phyloP scores from a whole-genome alignment of 176 grass and related monocot genomes.

The Pontederia paniculata region DNA sequence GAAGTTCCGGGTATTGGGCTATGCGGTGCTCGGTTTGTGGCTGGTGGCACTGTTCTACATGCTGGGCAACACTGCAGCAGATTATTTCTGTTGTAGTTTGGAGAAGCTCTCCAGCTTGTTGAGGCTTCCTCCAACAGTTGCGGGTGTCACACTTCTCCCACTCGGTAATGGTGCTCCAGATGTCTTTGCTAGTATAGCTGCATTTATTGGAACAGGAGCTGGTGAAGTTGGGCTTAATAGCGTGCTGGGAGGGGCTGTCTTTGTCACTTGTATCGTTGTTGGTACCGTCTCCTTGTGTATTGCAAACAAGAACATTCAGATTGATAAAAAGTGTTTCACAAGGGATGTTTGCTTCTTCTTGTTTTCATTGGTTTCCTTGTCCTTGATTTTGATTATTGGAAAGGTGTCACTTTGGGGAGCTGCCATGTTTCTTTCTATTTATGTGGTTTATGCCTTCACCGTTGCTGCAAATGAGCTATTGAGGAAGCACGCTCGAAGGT shows the following conservation, averaged over 20 bases:
- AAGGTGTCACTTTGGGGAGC: conserved; percentile 90
- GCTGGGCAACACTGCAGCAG: conserved; percentile 86
- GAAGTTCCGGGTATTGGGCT: conserved; percentile 56
- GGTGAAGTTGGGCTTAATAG: conserved; percentile 94
- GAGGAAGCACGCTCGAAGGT: conserved; percentile 67
- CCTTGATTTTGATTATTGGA: conserved; percentile 56
- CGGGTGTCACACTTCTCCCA: conserved; percentile 78
- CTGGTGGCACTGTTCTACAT: conserved; percentile 78
- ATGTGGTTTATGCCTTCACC: conserved; percentile 70
- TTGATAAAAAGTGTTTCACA: conserved; percentile 78
- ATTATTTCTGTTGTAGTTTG: conserved; percentile 95
- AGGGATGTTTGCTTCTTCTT: conserved; percentile 90
- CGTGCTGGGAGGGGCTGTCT: conserved; percentile 83
- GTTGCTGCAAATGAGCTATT: conserved; percentile 87
- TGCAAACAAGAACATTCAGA: conserved; percentile 86
- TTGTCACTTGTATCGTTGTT: conserved; percentile 90
- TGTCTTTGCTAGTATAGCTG: conserved; percentile 88
- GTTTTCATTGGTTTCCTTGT: conserved; percentile 44
- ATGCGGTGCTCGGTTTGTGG: conserved; percentile 48
- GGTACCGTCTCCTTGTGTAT: conserved; percentile 63
- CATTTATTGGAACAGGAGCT: conserved; percentile 59
- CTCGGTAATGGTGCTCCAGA: conserved; percentile 95
- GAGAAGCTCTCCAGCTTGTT: conserved; percentile 89
- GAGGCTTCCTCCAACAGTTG: conserved; percentile 65
- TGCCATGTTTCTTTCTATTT: conserved; percentile 68